Evolutionary conservation across 164 flowering plant species (phyloP), one percentile per base, ranked within the genome.

Genomic region (Tetracentron sinense): DNA sequence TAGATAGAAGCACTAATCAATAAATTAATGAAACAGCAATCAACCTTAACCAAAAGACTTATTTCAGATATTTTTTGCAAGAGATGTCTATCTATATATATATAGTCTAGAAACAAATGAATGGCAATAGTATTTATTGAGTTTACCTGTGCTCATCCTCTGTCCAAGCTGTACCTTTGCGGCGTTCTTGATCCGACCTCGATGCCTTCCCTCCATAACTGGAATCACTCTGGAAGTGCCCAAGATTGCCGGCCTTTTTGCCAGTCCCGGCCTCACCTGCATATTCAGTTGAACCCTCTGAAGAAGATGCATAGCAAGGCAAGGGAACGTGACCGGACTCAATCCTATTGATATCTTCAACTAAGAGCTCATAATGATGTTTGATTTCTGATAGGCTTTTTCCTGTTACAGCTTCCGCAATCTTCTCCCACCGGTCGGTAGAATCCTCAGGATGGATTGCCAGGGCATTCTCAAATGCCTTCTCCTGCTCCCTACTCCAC

Each of bases 131-230:
- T 33, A 22, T 12, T 25, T 38, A 22, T 30, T 22, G 56, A 74
- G 71, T 57, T 73, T 67, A 90, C 97, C 97, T 88, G 82, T 93
- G 98, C 60, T 93, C 98, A 58, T 90, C 98, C 75, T 93, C 98
- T 27, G 98, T 90, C 98, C 98, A 93, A 17, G 98, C 92, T 65
- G 85, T 83, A 23, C 98, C 98, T 61, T 90, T 93, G 0, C 97
- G 92, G 0, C 97, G 92, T 70, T 93, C 98, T 68, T 90, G 97
- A 72, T 90, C 96, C 3, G 90, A 68, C 67, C 81, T 85, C 6
- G 89, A 83, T 50, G 66, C 73, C 74, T 92, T 92, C 57, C 84
- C 79, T 42, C 88, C 90, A 49, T 79, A 80, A 66, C 56, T 69
- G 8, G 87, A 77, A 33, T 85, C 92, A 61, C 76, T 65, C 63